Evolutionary conservation across 2,329 filamentous ascomycete genomes (phyloP).

Genomic region (Trichophyton schoenleinii): DNA sequence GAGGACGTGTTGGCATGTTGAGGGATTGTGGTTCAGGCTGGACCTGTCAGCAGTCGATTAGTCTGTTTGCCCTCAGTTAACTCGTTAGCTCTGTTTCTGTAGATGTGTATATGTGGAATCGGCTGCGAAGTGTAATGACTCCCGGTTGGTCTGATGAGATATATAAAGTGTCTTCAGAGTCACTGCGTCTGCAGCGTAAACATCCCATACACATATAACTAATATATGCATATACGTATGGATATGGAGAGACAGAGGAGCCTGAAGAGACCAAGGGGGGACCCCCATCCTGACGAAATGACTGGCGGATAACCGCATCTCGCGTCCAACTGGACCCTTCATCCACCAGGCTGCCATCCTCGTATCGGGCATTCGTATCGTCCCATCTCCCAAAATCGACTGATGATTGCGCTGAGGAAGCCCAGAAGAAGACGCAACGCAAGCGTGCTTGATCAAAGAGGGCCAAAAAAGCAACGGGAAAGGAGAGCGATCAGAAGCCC

Average conservation of each 20-base stretch:
- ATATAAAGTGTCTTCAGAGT: background rate
- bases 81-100: background rate
- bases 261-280: background rate
- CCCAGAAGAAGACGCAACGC: background rate
- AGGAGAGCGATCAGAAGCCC: background rate
- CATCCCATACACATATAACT: background rate
- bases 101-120: background rate
- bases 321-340: background rate
- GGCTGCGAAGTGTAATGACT: background rate
- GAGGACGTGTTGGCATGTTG: background rate
- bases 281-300: background rate
- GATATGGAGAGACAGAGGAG: background rate
- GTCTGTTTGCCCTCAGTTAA: background rate
- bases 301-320: background rate
- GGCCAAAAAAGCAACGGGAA: background rate
- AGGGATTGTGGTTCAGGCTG: background rate
- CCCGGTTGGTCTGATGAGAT: background rate
- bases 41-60: background rate
- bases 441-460: background rate
- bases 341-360: background rate
- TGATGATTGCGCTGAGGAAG: background rate
- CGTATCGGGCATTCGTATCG: constrained; percentile 1
- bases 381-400: background rate
- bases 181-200: background rate
- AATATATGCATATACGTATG: background rate